Percentiles rank a stretch among this genome's conserved stretches.
Evolutionary conservation across 2,329 filamentous ascomycete genomes (phyloP).

Genomic region (Piedraia hortae): DNA sequence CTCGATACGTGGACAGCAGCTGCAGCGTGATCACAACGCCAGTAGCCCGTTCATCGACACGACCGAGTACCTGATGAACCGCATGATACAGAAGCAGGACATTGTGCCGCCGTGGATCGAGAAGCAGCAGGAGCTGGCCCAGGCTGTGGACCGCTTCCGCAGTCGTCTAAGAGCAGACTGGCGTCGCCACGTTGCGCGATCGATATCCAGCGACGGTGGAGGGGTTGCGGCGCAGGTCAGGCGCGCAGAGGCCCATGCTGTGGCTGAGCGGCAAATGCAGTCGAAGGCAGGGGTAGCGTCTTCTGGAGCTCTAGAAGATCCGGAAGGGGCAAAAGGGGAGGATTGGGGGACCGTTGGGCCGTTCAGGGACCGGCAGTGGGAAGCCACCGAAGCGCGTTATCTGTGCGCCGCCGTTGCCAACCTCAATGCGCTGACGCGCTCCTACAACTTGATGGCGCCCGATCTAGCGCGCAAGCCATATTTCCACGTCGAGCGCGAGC

Average conservation of each 20-base stretch:
- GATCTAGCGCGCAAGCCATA: constrained; percentile 84
- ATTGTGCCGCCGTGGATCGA: constrained; percentile 96
- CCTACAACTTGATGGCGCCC: constrained; percentile 88
- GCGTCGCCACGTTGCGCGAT: constrained; percentile 52
- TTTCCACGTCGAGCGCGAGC: constrained; percentile 55
- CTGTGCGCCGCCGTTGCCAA: constrained; percentile 47
- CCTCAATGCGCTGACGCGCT: constrained; percentile 53
- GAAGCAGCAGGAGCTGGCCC: constrained; percentile 74
- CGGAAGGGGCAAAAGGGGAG: constrained; percentile 4
- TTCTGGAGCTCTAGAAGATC: background rate
- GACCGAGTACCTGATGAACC: constrained; percentile 94
- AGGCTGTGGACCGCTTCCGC: constrained; percentile 42
- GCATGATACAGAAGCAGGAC: constrained; percentile 89
- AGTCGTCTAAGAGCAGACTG: constrained; percentile 52
- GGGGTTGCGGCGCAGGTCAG: constrained; percentile 43
- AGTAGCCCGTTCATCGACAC: constrained; percentile 82
- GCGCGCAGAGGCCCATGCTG: constrained; percentile 44
- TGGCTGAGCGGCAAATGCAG: constrained; percentile 41
- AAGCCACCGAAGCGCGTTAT: constrained; percentile 44
- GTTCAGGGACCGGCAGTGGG: constrained; percentile 57
- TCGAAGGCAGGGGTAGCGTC: constrained; percentile 16
- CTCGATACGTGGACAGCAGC: constrained; percentile 33
- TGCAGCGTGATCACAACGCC: constrained; percentile 58
- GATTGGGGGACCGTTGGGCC: constrained; percentile 13
- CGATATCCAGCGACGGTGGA: constrained; percentile 54